phyloP scores from a whole-genome alignment of 805 yeast species.

The Suhomyces sp. region DNA sequence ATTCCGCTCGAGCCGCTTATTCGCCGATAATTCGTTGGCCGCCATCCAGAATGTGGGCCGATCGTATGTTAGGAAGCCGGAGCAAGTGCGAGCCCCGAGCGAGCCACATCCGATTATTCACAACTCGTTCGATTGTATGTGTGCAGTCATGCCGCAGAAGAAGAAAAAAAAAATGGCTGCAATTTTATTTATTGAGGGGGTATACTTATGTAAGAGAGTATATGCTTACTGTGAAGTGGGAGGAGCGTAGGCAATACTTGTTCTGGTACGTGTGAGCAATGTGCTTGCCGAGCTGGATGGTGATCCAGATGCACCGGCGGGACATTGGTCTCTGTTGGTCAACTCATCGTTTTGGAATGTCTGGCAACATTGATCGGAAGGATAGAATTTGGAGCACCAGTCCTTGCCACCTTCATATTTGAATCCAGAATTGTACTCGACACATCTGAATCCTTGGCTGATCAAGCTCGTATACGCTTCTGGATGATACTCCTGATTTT shows the following conservation, averaged over 20 bases:
- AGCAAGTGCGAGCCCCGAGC: neutral
- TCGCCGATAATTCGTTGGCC: neutral
- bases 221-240: neutral
- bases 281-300: neutral
- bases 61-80: neutral
- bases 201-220: neutral
- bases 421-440: constrained; percentile 16
- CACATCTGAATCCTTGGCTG: constrained; percentile 14
- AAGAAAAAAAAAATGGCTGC: neutral
- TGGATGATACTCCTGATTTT: constrained; percentile 11
- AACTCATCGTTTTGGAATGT: constrained; percentile 11
- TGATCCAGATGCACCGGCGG: neutral
- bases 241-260: neutral
- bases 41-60: neutral
- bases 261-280: neutral
- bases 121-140: neutral
- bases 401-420: constrained; percentile 15
- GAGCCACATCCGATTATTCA: neutral
- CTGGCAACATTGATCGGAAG: constrained; percentile 13
- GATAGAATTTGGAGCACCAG: constrained; percentile 17
- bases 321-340: constrained; percentile 10
- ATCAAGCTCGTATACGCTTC: constrained; percentile 8
- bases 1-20: neutral
- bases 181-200: neutral
- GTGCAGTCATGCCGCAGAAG: neutral